Base-by-base conservation (phyloP, 1,284 basidiomycete genomes). In the Inonotus obliquus region DNA sequence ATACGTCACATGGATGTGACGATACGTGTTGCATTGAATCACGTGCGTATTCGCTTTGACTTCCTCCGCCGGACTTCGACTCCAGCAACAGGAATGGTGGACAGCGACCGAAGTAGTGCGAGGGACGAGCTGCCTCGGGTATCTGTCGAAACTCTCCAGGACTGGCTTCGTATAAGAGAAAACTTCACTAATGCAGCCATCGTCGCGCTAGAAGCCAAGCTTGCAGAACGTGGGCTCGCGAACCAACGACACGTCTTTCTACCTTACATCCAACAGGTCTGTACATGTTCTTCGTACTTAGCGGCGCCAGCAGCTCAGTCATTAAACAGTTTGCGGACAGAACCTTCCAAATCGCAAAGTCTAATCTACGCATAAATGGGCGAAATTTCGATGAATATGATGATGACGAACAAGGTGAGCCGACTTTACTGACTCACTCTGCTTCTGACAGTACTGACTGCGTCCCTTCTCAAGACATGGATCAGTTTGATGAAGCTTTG, bases 341-440 rank as follows among this genome's bases (percentile, higher is more conserved):
- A 23, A 82, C 85, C 38, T 87, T 91, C 67, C 78, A 79, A 41
- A 80, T 85, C 65, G 81, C 86, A 0, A 81, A 83, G 66, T 81
- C 83, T 6, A 94, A 93, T 70, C 70, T 94, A 21, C 82, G 89
- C 39, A 81, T 93, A 35, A 93, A 94, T 68, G 91, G 91, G 13
- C 84, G 86, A 62, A 86, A 87, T 65, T 83, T 86, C 62, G 89
- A 91, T 68, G 82, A 87, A 11, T 73, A 84, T 59, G 78, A 82
- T 58, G 77, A 83, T 54, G 76, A 77, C 44, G 81, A 82, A 64
- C 77, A 81, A 63, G 83, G 87, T 84, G 54, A 57, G 75, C 65
- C 19, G 21, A 25, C n/a, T 35, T 27, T 23, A 38, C 25, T 35
- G 48, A 35, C 9, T 7, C 41, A 23, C 14, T 19, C 35, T 27